These are phyloP conservation scores for Ormosia semicastrata DNA, from an alignment of 306 rosid species.

Conservation along the genomic window DNA sequence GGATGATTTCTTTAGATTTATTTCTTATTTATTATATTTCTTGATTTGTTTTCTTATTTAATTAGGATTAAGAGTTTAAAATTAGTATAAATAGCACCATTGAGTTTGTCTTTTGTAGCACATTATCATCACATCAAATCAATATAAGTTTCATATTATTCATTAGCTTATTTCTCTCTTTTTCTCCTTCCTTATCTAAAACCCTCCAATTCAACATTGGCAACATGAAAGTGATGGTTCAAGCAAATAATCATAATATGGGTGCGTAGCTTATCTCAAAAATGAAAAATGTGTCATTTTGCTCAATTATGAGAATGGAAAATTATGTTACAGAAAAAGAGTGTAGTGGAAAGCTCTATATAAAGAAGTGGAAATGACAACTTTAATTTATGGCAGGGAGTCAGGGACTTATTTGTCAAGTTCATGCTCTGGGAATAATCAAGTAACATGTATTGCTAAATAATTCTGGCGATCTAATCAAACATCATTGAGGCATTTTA, in stretches of 20 bases:
- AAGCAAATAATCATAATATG: neutral
- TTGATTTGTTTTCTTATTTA: no score
- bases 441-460: slow-evolving; percentile 1
- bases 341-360: neutral
- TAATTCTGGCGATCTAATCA: slow-evolving; percentile 10
- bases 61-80: no score
- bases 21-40: no score
- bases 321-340: neutral
- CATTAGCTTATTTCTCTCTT: no score
- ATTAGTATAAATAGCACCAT: no score
- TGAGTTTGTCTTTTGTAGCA: no score
- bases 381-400: neutral
- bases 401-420: slow-evolving; percentile 2
- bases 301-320: neutral
- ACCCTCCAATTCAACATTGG: no score
- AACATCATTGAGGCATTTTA: slow-evolving; percentile 26
- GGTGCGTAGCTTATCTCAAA: neutral
- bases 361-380: neutral
- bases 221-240: neutral
- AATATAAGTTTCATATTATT: no score
- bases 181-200: no score
- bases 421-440: neutral
- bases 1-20: no score
- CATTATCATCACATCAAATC: no score
- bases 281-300: neutral